phyloP scores from a whole-genome alignment of 2,329 filamentous ascomycete species.

The Furcasterigmium furcatum region DNA sequence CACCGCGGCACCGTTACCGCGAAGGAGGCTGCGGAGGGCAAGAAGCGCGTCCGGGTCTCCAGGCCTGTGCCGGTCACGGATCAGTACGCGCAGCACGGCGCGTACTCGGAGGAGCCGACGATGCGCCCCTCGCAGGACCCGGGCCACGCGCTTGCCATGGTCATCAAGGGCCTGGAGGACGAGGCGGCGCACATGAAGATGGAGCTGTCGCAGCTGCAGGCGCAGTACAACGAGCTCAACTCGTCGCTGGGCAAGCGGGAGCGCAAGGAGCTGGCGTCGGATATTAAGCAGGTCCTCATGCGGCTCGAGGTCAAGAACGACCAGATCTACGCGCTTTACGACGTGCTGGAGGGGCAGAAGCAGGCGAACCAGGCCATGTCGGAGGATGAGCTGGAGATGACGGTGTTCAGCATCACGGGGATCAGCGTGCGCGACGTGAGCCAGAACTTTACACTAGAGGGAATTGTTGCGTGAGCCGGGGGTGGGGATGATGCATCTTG shows the following conservation, averaged over 20 bases:
- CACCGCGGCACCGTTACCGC: slow-evolving; percentile 33
- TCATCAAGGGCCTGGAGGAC: slow-evolving; percentile 78
- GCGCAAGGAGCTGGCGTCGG: slow-evolving; percentile 56
- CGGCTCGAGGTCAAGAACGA: slow-evolving; percentile 71
- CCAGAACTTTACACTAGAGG: slow-evolving; percentile 39
- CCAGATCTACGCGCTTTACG: slow-evolving; percentile 79
- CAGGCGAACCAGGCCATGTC: slow-evolving; percentile 59
- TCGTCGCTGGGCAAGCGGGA: slow-evolving; percentile 62
- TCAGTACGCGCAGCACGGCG: slow-evolving; percentile 41
- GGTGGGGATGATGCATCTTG: not conserved
- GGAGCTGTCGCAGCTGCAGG: slow-evolving; percentile 59
- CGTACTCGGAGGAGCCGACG: slow-evolving; percentile 52
- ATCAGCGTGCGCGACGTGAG: slow-evolving; percentile 39
- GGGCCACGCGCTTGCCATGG: slow-evolving; percentile 70
- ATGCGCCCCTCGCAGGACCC: slow-evolving; percentile 68
- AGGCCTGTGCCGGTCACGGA: slow-evolving; percentile 66
- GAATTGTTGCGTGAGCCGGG: slow-evolving; percentile 23
- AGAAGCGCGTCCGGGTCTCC: slow-evolving; percentile 59
- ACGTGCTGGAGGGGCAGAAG: slow-evolving; percentile 80
- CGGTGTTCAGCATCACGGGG: slow-evolving; percentile 52
- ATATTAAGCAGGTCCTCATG: slow-evolving; percentile 59
- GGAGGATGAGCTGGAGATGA: slow-evolving; percentile 61
- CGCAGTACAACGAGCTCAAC: slow-evolving; percentile 64
- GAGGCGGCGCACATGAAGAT: slow-evolving; percentile 75
- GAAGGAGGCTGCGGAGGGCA: slow-evolving; percentile 34